phyloP scores from a whole-genome alignment of 805 yeast genomes.

The Debaryomyces castellii region DNA sequence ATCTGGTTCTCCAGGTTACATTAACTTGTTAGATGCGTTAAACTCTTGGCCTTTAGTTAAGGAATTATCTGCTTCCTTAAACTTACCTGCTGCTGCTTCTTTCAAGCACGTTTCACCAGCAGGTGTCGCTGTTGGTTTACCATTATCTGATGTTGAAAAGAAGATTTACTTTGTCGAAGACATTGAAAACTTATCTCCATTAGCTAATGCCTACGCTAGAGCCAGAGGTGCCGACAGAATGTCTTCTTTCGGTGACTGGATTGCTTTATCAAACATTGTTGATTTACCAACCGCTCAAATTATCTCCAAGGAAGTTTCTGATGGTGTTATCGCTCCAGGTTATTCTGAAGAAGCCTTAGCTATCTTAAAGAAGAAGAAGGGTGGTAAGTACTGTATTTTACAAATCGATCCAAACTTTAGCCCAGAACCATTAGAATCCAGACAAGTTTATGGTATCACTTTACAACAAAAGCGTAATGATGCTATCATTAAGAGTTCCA shows the following conservation, averaged over 20 bases:
- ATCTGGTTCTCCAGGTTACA: conserved; percentile 95
- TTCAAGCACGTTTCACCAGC: conserved; percentile 99
- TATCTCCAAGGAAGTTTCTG: conserved; percentile 95
- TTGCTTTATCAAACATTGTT: conserved; percentile 94
- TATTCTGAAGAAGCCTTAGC: conserved; percentile 89
- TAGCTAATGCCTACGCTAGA: conserved; percentile 97
- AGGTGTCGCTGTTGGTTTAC: conserved; percentile 97
- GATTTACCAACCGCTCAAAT: conserved; percentile 95
- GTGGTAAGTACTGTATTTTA: conserved; percentile 94
- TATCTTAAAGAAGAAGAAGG: conserved; percentile 87
- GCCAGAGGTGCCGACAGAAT: conserved; percentile 99
- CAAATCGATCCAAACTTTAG: conserved; percentile 94
- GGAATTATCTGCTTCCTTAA: conserved; percentile 90
- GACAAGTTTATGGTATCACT: conserved; percentile 95
- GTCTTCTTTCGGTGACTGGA: conserved; percentile 98
- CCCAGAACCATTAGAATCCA: conserved; percentile 79
- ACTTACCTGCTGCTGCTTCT: conserved; percentile 97
- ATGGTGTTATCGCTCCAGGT: conserved; percentile 99
- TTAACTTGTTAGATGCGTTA: conserved; percentile 92
- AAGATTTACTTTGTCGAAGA: conserved; percentile 93
- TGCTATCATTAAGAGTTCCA: conserved; percentile 86
- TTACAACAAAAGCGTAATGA: conserved; percentile 97
- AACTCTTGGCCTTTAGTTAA: conserved; percentile 99
- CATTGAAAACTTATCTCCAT: conserved; percentile 91
- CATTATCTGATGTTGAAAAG: conserved; percentile 87